These are phyloP conservation scores for Alternaria sp. DNA, from an alignment of 2,329 filamentous ascomycete species.

Conservation along the genomic window DNA sequence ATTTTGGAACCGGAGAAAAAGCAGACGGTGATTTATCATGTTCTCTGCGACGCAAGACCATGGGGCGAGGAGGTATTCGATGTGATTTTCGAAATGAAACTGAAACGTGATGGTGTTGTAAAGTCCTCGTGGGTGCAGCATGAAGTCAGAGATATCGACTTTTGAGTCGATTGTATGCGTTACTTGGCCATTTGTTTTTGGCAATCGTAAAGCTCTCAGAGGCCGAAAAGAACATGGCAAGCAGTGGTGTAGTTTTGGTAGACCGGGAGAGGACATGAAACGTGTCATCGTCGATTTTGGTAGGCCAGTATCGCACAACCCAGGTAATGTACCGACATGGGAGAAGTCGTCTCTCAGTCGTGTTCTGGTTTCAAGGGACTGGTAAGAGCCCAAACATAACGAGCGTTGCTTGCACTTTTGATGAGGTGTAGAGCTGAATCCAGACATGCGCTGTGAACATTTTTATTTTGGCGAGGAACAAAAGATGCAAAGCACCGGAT, in stretches of 20 bases:
- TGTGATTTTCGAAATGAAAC: background rate
- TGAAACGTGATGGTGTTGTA: background rate
- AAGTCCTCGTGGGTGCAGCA: background rate
- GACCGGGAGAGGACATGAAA: background rate
- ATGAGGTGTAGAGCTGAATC: background rate
- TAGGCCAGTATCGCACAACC: background rate
- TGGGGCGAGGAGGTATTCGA: background rate
- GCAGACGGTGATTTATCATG: background rate
- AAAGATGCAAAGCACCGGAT: background rate
- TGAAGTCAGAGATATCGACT: background rate
- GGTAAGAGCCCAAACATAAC: background rate
- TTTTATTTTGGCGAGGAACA: background rate
- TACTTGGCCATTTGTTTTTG: background rate
- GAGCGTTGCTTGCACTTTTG: background rate
- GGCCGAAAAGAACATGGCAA: background rate
- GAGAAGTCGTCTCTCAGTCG: background rate
- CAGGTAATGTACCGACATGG: accelerated
- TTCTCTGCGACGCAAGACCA: background rate
- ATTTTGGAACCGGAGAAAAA: background rate
- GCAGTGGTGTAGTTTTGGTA: background rate
- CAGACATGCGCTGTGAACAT: background rate
- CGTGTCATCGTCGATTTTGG: too few species aligned
- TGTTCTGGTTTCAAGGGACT: background rate
- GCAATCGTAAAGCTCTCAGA: background rate
- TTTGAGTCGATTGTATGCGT: background rate